phyloP scores from a whole-genome alignment of 306 rosid species.

The Prunus davidiana region DNA sequence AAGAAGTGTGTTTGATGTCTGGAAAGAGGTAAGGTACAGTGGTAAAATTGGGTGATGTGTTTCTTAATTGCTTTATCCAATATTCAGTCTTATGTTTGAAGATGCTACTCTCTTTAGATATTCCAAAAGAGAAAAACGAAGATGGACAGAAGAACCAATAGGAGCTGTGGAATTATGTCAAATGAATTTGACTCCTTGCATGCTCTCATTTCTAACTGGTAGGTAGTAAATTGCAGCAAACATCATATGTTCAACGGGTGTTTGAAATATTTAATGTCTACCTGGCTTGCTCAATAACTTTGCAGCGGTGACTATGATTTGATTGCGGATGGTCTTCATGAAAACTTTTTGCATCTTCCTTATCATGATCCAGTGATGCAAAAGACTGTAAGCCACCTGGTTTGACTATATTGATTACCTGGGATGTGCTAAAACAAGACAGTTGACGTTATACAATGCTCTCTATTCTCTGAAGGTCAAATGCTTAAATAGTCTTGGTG shows the following conservation, averaged over 20 bases:
- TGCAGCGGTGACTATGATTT: slow-evolving; percentile 87
- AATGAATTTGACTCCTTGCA: slow-evolving; percentile 66
- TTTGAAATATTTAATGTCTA: neutral
- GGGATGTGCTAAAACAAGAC: slow-evolving; percentile 21
- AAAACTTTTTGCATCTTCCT: slow-evolving; percentile 78
- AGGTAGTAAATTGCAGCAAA: slow-evolving; percentile 30
- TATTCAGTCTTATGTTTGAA: slow-evolving; percentile 16
- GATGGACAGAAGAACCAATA: slow-evolving; percentile 50
- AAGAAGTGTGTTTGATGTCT: slow-evolving; percentile 65
- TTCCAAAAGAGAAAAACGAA: slow-evolving; percentile 68
- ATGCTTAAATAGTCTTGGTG: slow-evolving; percentile 71
- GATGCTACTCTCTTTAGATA: slow-evolving; percentile 45
- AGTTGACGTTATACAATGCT: slow-evolving; percentile 24
- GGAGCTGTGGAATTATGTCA: slow-evolving; percentile 26
- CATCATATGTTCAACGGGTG: slow-evolving; percentile 1
- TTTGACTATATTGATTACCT: slow-evolving; percentile 16
- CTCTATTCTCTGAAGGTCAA: slow-evolving; percentile 63
- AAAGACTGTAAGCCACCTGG: slow-evolving; percentile 70
- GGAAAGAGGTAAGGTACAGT: slow-evolving; percentile 70
- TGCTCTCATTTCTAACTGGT: slow-evolving; percentile 78
- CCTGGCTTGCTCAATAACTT: slow-evolving; percentile 23
- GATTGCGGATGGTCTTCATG: slow-evolving; percentile 92
- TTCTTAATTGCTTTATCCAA: slow-evolving; percentile 11
- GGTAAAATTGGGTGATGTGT: slow-evolving; percentile 13
- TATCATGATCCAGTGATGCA: slow-evolving; percentile 95